These are phyloP conservation scores for Ensete ventricosum DNA, from an alignment of 176 grass and related monocot species.

Conservation along the genomic window DNA sequence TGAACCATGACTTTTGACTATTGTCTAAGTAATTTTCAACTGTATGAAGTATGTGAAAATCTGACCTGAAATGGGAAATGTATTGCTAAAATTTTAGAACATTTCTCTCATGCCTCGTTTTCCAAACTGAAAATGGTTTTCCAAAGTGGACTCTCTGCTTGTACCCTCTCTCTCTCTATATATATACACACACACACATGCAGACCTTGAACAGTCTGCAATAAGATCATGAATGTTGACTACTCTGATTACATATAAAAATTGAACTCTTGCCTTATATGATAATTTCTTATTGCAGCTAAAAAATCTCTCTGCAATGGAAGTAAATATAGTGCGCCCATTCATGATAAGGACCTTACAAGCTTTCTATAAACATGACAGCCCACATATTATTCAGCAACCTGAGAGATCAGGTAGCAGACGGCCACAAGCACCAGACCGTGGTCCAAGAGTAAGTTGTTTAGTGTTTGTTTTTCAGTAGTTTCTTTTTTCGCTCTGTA, in stretches of 20 bases:
- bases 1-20: no score
- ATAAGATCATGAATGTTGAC: no score
- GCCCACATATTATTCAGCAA: conserved; percentile 79
- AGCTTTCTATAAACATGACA: conserved; percentile 97
- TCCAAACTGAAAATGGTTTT: no score
- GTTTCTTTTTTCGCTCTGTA: not conserved
- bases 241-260: not conserved
- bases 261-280: not conserved
- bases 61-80: no score
- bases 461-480: not conserved
- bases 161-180: no score
- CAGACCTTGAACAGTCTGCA: no score
- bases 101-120: no score
- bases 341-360: conserved; percentile 92
- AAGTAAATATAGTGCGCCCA: conserved; percentile 88
- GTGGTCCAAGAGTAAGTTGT: not conserved
- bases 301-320: conserved; percentile 62
- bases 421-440: not conserved
- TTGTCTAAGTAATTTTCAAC: no score
- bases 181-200: no score
- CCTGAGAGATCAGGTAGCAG: conserved; percentile 15
- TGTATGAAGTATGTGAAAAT: no score
- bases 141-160: no score
- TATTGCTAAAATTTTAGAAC: no score
- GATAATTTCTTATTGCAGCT: conserved; percentile 34